These are phyloP conservation scores for Paraphaeosphaeria minitans DNA, from an alignment of 2,329 filamentous ascomycete species.

Conservation along the genomic window DNA sequence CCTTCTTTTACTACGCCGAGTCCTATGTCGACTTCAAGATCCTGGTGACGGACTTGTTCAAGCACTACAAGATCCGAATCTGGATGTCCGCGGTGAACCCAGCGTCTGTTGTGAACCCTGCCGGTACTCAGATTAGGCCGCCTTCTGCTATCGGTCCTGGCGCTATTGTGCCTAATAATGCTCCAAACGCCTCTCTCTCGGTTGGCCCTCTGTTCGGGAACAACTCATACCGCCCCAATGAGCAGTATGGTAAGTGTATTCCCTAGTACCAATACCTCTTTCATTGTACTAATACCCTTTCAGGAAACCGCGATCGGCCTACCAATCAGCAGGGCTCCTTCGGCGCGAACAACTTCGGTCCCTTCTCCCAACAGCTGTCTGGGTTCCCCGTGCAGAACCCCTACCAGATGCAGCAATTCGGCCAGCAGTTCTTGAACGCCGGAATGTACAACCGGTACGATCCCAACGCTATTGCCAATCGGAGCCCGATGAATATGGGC, in stretches of 20 bases:
- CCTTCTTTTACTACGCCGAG: slow-evolving; percentile 98
- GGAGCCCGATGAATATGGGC: slow-evolving; percentile 41
- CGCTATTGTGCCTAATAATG: slow-evolving; percentile 36
- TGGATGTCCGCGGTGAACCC: slow-evolving; percentile 99
- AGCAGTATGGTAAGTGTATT: slow-evolving; percentile 34
- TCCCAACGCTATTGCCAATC: slow-evolving; percentile 28
- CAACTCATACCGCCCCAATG: slow-evolving; percentile 28
- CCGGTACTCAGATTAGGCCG: slow-evolving; percentile 41
- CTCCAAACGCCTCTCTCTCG: slow-evolving; percentile 25
- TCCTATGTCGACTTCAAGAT: slow-evolving; percentile 99
- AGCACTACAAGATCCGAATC: slow-evolving; percentile 98
- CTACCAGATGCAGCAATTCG: slow-evolving; percentile 35
- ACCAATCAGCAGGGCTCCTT: slow-evolving; percentile 26
- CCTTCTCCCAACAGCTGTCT: slow-evolving; percentile 41
- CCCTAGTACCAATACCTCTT: background rate
- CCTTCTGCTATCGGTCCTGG: slow-evolving; percentile 47
- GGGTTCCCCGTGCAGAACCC: slow-evolving; percentile 28
- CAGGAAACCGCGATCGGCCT: slow-evolving; percentile 19
- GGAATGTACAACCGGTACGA: slow-evolving; percentile 32
- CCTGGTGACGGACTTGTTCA: slow-evolving; percentile 95
- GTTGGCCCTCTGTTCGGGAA: slow-evolving; percentile 43
- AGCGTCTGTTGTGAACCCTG: slow-evolving; percentile 71
- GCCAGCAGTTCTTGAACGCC: slow-evolving; percentile 26
- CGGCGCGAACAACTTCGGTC: slow-evolving; percentile 32
- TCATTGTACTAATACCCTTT: slow-evolving; percentile 19